Conservation (phyloP, 2,329 filamentous ascomycete genomes). For the Phialemoniopsis sp. region DNA sequence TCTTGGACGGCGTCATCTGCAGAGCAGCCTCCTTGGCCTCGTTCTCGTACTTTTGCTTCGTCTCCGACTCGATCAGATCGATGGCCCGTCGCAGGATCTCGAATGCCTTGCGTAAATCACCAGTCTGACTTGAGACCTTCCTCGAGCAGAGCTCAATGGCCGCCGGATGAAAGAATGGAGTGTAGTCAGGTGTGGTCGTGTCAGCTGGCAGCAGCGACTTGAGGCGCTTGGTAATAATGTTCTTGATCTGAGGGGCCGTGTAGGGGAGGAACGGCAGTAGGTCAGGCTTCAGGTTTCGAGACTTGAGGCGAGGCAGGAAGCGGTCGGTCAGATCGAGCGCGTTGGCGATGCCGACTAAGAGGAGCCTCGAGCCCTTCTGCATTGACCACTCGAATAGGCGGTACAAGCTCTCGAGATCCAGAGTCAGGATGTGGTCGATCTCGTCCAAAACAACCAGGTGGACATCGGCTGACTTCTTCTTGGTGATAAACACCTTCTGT, state of each 20-base stretch:
- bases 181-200: slow-evolving; percentile 46
- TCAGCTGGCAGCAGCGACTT: slow-evolving; percentile 64
- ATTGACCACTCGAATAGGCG: slow-evolving; percentile 96
- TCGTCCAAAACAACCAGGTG: slow-evolving; percentile 91
- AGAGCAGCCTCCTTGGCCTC: slow-evolving; percentile 51
- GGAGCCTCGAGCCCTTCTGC: slow-evolving; percentile 70
- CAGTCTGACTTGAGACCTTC: slow-evolving; percentile 91
- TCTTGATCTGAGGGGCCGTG: slow-evolving; percentile 79
- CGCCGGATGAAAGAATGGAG: slow-evolving; percentile 90
- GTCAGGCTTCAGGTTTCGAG: slow-evolving; percentile 84
- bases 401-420: slow-evolving; percentile 87
- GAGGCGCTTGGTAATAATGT: slow-evolving; percentile 80
- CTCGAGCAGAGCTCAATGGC: slow-evolving; percentile 92
- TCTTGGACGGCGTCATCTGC: slow-evolving; percentile 66
- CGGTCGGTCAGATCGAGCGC: slow-evolving; percentile 93
- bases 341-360: slow-evolving; percentile 92
- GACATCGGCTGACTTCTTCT: slow-evolving; percentile 48
- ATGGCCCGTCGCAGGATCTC: slow-evolving; percentile 88
- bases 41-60: slow-evolving; percentile 67
- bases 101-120: slow-evolving; percentile 91
- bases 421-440: slow-evolving; percentile 86
- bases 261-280: slow-evolving; percentile 92
- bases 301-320: slow-evolving; percentile 88
- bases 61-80: slow-evolving; percentile 84
- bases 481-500: slow-evolving; percentile 65